phyloP scores from a whole-genome alignment of 345 rosid species.

The Dimocarpus longan region DNA sequence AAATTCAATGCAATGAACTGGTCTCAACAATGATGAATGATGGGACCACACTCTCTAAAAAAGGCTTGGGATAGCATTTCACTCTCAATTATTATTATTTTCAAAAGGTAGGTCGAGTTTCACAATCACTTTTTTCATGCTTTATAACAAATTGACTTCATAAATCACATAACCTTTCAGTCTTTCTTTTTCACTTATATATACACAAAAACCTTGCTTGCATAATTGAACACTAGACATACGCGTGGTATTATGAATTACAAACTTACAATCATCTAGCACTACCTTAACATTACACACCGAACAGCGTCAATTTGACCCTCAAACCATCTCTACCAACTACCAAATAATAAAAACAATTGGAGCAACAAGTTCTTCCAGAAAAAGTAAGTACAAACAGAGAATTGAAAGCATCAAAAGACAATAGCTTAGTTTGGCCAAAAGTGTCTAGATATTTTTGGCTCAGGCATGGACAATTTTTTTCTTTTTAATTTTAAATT shows the following conservation, averaged over 20 bases:
- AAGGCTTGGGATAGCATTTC: slow-evolving; percentile 22
- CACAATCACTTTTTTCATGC: slow-evolving; percentile 37
- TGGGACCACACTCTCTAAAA: slow-evolving; percentile 37
- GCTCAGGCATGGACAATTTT: neutral
- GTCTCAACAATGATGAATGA: slow-evolving; percentile 30
- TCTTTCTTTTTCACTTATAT: slow-evolving; percentile 1
- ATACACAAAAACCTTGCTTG: neutral
- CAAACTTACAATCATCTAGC: neutral
- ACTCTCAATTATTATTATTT: slow-evolving; percentile 34
- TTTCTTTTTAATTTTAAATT: neutral
- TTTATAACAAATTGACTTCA: slow-evolving; percentile 4
- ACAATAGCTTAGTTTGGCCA: neutral
- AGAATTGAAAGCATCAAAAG: neutral
- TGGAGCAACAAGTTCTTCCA: neutral
- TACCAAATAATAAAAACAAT: neutral
- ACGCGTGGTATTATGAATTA: neutral
- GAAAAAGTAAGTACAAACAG: neutral
- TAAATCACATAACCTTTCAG: neutral
- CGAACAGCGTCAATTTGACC: neutral
- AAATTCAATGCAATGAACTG: slow-evolving; percentile 21
- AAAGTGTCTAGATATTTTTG: neutral
- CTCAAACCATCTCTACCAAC: neutral
- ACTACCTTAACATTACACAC: neutral
- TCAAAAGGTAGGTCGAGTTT: slow-evolving; percentile 47
- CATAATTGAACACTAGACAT: slow-evolving; percentile 6